Evolutionary conservation across 352 stramenopile genomes (phyloP).

Genomic region (Globisporangium emineosum): DNA sequence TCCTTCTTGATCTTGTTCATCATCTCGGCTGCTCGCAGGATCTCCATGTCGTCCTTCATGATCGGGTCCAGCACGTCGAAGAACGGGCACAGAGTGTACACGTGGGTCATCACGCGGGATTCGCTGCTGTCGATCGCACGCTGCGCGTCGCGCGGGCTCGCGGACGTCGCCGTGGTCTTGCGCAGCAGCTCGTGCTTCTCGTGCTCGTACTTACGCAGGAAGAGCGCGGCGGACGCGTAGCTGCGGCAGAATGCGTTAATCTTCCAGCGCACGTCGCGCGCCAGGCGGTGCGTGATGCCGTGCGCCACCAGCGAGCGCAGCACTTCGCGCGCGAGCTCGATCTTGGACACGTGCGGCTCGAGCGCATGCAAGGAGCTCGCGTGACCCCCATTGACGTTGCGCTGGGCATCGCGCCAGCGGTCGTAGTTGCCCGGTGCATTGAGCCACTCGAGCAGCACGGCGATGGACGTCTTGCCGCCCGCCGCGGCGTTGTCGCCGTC

Average conservation of each 20-base stretch:
- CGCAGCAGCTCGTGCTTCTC: conserved; percentile 8
- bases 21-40: neutral
- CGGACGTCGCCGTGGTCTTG: neutral
- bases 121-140: conserved; percentile 12
- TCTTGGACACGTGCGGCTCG: conserved; percentile 15
- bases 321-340: conserved; percentile 19
- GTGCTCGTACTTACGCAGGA: conserved; percentile 12
- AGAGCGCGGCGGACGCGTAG: conserved; percentile 12
- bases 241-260: conserved; percentile 16
- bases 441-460: conserved; percentile 50
- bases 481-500: conserved; percentile 11
- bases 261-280: conserved; percentile 20
- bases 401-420: conserved; percentile 29
- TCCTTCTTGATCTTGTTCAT: neutral
- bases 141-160: neutral
- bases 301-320: conserved; percentile 8
- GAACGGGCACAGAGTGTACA: conserved; percentile 14
- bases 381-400: neutral
- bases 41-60: conserved; percentile 11
- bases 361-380: neutral
- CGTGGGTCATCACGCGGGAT: conserved; percentile 10
- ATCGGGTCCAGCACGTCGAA: conserved; percentile 16
- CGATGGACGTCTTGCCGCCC: conserved; percentile 36
- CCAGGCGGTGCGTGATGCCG: conserved; percentile 18
- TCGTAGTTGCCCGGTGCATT: conserved; percentile 32